phyloP scores from a whole-genome alignment of 345 rosid genomes.

The Pistacia atlantica region DNA sequence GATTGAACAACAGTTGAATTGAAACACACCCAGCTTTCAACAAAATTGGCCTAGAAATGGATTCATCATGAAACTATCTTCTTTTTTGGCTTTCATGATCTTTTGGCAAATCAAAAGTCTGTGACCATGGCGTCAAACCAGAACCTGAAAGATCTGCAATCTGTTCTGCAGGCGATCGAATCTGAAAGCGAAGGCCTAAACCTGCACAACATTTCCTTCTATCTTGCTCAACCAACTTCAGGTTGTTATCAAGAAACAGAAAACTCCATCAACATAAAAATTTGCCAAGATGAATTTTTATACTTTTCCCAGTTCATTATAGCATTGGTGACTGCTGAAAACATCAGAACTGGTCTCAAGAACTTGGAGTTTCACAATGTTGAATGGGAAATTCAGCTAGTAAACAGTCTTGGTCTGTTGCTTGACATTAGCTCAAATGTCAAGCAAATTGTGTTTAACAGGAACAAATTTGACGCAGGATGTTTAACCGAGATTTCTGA shows the following conservation, averaged over 20 bases:
- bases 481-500: constrained; percentile 62
- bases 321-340: constrained; percentile 47
- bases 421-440: constrained; percentile 56
- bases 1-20: background rate
- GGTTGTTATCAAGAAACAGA: constrained; percentile 68
- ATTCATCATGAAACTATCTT: background rate
- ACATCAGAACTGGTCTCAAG: constrained; percentile 42
- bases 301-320: constrained; percentile 56
- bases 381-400: constrained; percentile 62
- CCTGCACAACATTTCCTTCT: constrained; percentile 66
- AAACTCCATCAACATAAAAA: constrained; percentile 61
- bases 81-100: background rate
- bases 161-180: constrained; percentile 59
- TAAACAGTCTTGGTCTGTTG: constrained; percentile 53
- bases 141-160: constrained; percentile 57
- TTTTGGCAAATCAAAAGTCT: background rate
- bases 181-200: constrained; percentile 49
- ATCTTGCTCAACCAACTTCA: constrained; percentile 52
- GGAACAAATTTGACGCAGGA: constrained; percentile 54
- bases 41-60: background rate
- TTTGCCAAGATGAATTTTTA: constrained; percentile 41
- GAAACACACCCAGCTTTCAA: background rate
- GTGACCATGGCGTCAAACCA: constrained; percentile 59
- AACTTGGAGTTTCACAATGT: constrained; percentile 71
- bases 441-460: constrained; percentile 61